Conservation (phyloP, 2,329 filamentous ascomycete species). For the Penicillium brevicompactum region DNA sequence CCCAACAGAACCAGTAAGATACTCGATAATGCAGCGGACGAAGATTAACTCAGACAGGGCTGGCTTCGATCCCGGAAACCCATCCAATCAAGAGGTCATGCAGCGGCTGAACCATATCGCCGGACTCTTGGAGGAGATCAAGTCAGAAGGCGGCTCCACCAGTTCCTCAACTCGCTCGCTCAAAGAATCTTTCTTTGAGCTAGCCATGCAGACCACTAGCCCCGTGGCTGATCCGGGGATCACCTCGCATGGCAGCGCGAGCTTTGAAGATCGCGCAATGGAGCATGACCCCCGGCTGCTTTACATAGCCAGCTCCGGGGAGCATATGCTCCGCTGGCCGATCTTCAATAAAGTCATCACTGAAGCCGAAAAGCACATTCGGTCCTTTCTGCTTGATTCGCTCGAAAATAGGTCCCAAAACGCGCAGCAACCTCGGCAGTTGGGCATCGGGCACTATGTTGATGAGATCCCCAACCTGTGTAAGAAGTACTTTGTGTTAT, state of each 20-base stretch:
- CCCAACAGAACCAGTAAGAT: slow-evolving; percentile 22
- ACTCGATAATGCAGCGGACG: not conserved
- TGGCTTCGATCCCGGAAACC: slow-evolving; percentile 14
- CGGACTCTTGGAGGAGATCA: slow-evolving; percentile 25
- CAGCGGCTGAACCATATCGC: slow-evolving; percentile 24
- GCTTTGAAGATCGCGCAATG: slow-evolving; percentile 14
- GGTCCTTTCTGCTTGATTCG: slow-evolving; percentile 27
- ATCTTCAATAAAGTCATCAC: slow-evolving; percentile 23
- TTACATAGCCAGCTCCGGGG: slow-evolving; percentile 24
- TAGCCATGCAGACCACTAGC: slow-evolving; percentile 14
- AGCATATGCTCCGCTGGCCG: slow-evolving; percentile 28
- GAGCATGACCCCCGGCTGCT: slow-evolving; percentile 23
- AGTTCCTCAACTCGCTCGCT: slow-evolving; percentile 18
- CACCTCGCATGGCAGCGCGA: slow-evolving; percentile 4
- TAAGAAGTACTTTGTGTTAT: slow-evolving; percentile 18
- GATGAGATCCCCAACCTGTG: slow-evolving; percentile 22
- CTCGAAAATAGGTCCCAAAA: slow-evolving; percentile 14
- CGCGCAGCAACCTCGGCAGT: slow-evolving; percentile 10
- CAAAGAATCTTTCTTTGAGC: slow-evolving; percentile 18
- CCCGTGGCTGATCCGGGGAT: slow-evolving; percentile 15
- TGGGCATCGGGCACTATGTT: slow-evolving; percentile 15
- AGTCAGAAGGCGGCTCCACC: slow-evolving; percentile 17
- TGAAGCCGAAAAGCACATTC: slow-evolving; percentile 23
- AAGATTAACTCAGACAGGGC: slow-evolving; percentile 10
- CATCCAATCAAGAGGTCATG: slow-evolving; percentile 23